Base-by-base conservation (phyloP, 352 stramenopile genomes). In the Phytophthora litchii region DNA sequence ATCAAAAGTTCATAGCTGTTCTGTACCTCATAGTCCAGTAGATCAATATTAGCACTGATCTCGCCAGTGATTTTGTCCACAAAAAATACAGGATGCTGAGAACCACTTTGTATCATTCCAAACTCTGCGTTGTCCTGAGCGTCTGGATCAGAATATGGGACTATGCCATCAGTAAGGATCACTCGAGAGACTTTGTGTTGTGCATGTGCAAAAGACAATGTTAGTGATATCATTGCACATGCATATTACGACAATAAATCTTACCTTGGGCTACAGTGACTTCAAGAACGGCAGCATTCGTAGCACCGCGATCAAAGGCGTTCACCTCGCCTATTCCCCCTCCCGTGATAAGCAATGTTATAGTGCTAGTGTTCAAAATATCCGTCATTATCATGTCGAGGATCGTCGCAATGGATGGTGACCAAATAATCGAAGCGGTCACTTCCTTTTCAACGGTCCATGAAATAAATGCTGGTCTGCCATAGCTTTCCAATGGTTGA, bases 241-340 rank as follows among this genome's bases (percentile, higher is more conserved):
- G 29, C 10, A 34, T 34, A 11, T 34, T 34, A 34, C 29, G 6
- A 34, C 2, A 34, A 19, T 2, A 13, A 32, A 11, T 13, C 41
- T 52, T 67, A 84, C 77, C 70, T 74, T 81, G 67, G n/a, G 45
- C 21, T 19, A 79, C 60, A 6, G 52, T 54, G 5, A 87, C n/a
- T 49, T 76, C 70, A 13, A 87, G 55, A 17, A 68, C 42, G 3
- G 78, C 60, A 23, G 73, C 66, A 4, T 8, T 38, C 9, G 44
- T 20, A 19, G 50, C 4, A 17, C 60, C 48, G 10, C 42, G 48
- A 46, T 88, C 74, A 34, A 81, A 84, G 3, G 78, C 60, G 20
- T 56, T 66, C 16, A 88, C 47, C 64, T 84, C 78, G 27, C 78
- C 78, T 4, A 86, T 46, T 1, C 75, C 78, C 23, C 68, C 78